Evolutionary conservation across 768 basidiomycete genomes (phyloP), one percentile per base, ranked within the genome.

Genomic region (Mycena kentingensis): DNA sequence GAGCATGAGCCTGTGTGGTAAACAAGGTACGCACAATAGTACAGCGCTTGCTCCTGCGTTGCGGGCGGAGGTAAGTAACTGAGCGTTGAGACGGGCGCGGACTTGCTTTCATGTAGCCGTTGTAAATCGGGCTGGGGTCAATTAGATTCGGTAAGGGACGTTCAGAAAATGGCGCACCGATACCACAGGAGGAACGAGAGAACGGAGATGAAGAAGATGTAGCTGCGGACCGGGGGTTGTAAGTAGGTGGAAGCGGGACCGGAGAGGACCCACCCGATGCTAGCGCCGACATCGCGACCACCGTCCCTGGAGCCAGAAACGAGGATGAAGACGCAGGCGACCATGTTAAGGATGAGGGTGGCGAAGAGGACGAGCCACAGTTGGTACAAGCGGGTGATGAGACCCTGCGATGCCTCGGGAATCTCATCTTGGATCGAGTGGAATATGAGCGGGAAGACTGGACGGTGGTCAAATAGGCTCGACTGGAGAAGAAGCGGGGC

Each of bases 101-200:
- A 65, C 76, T 66, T 63, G 87, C 95, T 82, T 97, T 96, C 86
- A 93, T 92, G 76, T 93, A 96, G 48, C 91, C 95, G 63, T 97
- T 95, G 76, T 98, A 98, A 66, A 95, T 90, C 15, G 96, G 95
- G 64, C 93, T 93, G 64, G 31, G 56, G 26, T 49, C 46, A 29
- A 49, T 55, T 15, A 51, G 60, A 46, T 46, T 55, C 36, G 50
- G 46, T 6, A 50, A 46, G 49, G 46, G 46, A 45, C 45, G 41
- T 39, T 29, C 47, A 35, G 45, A 44, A 59, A 55, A 26, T 28
- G 32, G 29, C 88, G 64, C 58, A 89, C 90, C 93, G 84, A 69
- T 96, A 99, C 96, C 96, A 98, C 56, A 94, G 77, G 55, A 98
- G 76, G 76, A 99, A 98, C 13, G 91, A 93, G 29, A 84, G 68